These are phyloP conservation scores for Jacaranda mimosifolia DNA, from an alignment of 257 asterid species.

Conservation along the genomic window DNA sequence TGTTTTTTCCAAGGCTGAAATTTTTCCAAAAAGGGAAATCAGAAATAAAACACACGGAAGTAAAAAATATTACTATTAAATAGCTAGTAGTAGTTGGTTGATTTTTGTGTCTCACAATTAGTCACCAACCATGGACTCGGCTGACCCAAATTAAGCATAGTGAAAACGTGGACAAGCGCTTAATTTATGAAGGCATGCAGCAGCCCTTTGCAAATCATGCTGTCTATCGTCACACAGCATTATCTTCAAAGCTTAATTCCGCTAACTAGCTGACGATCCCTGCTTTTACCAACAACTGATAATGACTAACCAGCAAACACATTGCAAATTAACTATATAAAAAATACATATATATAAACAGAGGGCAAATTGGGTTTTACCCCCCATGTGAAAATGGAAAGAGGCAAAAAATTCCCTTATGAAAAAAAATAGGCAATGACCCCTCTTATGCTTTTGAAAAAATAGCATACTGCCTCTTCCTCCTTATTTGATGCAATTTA, in stretches of 20 bases:
- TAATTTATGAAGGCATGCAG: constrained; percentile 97
- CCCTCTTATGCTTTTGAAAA: too few relatives aligned
- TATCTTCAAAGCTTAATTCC: constrained; percentile 93
- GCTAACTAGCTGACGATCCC: constrained; percentile 71
- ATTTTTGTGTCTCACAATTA: constrained; percentile 46
- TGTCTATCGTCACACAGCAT: constrained; percentile 95
- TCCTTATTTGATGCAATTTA: too few relatives aligned
- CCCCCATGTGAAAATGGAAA: too few relatives aligned
- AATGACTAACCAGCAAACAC: constrained; percentile 20
- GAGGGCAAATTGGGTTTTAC: too few relatives aligned
- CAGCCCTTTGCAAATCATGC: constrained; percentile 96
- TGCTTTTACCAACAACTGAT: constrained; percentile 40
- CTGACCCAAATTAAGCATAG: constrained; percentile 69
- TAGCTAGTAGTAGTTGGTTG: neutral
- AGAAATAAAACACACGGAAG: too few relatives aligned
- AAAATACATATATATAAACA: neutral
- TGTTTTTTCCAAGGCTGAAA: constrained; percentile 69
- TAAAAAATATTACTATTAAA: neutral
- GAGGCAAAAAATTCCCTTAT: too few relatives aligned
- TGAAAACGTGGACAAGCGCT: constrained; percentile 85
- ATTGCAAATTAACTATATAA: constrained; percentile 2
- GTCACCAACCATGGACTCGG: constrained; percentile 84
- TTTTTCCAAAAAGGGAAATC: constrained; percentile 24
- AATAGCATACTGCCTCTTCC: too few relatives aligned
- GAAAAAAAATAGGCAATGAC: too few relatives aligned